phyloP scores from a whole-genome alignment of 805 yeast genomes.

The Teunomyces funiuensis region DNA sequence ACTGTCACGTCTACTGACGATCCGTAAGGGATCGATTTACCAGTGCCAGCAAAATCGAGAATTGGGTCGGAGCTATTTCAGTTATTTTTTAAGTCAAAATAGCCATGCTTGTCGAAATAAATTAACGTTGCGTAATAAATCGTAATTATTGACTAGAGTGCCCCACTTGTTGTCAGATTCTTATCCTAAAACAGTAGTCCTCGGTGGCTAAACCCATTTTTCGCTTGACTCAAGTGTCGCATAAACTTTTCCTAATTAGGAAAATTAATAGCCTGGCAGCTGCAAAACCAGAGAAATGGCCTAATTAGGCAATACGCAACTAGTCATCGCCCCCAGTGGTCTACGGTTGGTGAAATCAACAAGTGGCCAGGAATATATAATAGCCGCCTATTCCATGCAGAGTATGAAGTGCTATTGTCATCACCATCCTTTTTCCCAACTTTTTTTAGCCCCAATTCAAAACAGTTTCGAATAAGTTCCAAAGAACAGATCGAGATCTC shows the following conservation, averaged over 20 bases:
- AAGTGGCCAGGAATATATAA: background rate
- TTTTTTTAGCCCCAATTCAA: slow-evolving; percentile 1
- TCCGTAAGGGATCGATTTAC: background rate
- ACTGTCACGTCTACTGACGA: background rate
- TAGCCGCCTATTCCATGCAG: slow-evolving; percentile 1
- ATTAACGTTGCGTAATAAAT: background rate
- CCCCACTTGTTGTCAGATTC: slow-evolving; percentile 1
- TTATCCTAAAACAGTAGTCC: slow-evolving; percentile 4
- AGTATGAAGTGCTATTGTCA: background rate
- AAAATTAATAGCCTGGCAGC: slow-evolving; percentile 6
- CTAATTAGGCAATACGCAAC: slow-evolving; percentile 10
- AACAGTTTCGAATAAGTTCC: background rate
- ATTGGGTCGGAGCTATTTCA: background rate
- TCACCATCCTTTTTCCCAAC: background rate
- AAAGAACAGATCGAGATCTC: background rate
- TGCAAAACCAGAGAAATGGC: slow-evolving; percentile 8
- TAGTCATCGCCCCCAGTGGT: background rate
- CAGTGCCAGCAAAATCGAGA: too few species aligned
- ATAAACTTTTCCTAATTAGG: slow-evolving; percentile 10
- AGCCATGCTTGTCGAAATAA: background rate
- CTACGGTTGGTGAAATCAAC: background rate
- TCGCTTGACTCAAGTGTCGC: background rate
- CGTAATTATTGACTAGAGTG: background rate
- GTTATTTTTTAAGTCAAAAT: background rate
- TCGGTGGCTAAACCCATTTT: background rate